Evolutionary conservation across 1,284 basidiomycete genomes (phyloP).

Genomic region (Pseudozyma tsukubaensis): DNA sequence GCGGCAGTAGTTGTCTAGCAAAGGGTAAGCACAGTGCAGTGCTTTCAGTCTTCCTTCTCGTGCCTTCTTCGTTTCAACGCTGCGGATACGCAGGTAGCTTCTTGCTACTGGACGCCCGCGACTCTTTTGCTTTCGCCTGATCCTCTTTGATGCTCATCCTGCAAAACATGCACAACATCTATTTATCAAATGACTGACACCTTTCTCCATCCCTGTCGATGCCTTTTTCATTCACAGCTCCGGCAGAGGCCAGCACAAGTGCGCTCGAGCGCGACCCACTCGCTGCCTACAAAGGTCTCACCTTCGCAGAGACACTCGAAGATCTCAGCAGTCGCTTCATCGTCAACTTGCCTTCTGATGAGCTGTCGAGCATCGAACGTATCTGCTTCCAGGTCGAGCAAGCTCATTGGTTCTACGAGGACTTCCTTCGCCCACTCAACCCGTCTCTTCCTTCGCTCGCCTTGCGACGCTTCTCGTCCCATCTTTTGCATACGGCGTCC

Average conservation of each 20-base stretch:
- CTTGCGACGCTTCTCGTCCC: constrained; percentile 91
- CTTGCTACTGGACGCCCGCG: constrained; percentile 6
- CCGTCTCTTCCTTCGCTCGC: constrained; percentile 81
- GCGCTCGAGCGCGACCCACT: constrained; percentile 35
- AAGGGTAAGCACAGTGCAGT: constrained; percentile 51
- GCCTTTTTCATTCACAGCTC: constrained; percentile 8
- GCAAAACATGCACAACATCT: no score
- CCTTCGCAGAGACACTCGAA: constrained; percentile 67
- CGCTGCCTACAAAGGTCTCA: constrained; percentile 50
- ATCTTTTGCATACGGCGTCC: constrained; percentile 74
- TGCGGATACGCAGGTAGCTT: constrained; percentile 2
- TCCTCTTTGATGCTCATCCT: no score
- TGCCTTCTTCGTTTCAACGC: constrained; percentile 32
- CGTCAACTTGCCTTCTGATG: constrained; percentile 92
- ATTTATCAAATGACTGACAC: constrained; percentile 6
- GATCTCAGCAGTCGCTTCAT: constrained; percentile 80
- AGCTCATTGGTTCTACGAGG: constrained; percentile 99
- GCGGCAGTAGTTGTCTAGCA: constrained; percentile 19
- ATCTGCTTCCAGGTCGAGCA: constrained; percentile 99
- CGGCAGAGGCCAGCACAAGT: constrained; percentile 41
- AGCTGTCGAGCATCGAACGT: constrained; percentile 88
- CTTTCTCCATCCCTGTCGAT: background rate
- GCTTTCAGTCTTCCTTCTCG: constrained; percentile 30
- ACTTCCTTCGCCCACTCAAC: constrained; percentile 88
- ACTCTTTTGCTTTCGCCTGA: constrained; percentile 1